Conservation (phyloP, 2,329 filamentous ascomycete species). For the Coniochaeta hoffmannii region DNA sequence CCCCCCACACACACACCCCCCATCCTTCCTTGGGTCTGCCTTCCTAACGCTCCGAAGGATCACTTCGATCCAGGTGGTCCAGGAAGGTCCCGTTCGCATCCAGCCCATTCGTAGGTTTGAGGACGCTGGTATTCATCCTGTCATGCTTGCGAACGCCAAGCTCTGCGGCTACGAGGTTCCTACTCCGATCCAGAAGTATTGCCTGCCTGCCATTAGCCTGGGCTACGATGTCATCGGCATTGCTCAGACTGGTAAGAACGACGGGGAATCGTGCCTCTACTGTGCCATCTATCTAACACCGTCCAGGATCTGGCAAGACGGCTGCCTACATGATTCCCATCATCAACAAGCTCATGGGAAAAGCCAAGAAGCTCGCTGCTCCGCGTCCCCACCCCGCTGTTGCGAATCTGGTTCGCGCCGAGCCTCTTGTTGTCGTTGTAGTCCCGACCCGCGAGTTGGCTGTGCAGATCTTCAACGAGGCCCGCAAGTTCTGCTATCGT, state of each 20-base stretch:
- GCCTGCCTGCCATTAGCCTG: constrained; percentile 68
- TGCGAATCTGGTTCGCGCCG: constrained; percentile 59
- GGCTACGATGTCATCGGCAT: constrained; percentile 81
- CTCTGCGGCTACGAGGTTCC: constrained; percentile 64
- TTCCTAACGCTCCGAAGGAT: no score
- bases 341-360: constrained; percentile 88
- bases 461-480: constrained; percentile 91
- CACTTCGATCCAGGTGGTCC: constrained; percentile 43
- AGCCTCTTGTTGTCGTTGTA: constrained; percentile 82
- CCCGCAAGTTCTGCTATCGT: constrained; percentile 86
- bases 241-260: constrained; percentile 79
- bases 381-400: constrained; percentile 59
- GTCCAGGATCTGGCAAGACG: constrained; percentile 86
- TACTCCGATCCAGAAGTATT: constrained; percentile 83
- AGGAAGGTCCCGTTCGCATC: constrained; percentile 49
- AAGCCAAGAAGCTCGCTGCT: constrained; percentile 80
- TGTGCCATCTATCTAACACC: constrained; percentile 2
- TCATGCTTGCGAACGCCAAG: constrained; percentile 69
- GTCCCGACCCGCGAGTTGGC: constrained; percentile 85
- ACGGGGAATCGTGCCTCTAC: not conserved
- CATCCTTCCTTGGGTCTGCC: no score
- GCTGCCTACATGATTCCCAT: constrained; percentile 87
- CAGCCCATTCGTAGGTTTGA: constrained; percentile 52
- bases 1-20: no score
- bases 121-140: constrained; percentile 76